Conservation (phyloP, 257 asterid genomes). For the Thymus quinquecostatus region DNA sequence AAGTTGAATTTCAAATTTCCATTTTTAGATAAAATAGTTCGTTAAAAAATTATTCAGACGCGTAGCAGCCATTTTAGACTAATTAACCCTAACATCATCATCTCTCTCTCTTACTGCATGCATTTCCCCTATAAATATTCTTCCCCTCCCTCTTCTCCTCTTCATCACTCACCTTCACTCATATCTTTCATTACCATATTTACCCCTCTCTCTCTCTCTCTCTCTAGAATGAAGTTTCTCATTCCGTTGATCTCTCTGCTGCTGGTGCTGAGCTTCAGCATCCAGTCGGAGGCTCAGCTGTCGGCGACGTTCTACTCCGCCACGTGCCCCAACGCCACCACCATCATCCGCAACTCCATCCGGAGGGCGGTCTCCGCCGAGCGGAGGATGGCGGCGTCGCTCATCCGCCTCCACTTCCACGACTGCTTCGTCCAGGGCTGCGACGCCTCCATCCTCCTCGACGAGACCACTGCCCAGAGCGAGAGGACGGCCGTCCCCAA, state of each 20-base stretch:
- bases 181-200: background rate
- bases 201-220: background rate
- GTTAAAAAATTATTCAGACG: constrained; percentile 8
- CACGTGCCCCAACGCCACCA: constrained; percentile 41
- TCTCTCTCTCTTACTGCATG: background rate
- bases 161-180: background rate
- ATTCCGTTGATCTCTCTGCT: background rate
- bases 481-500: constrained; percentile 49
- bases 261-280: constrained; percentile 3
- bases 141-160: background rate
- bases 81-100: background rate
- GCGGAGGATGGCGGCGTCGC: constrained; percentile 54
- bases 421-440: constrained; percentile 60
- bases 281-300: constrained; percentile 42
- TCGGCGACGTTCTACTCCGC: constrained; percentile 40
- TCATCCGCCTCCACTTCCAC: constrained; percentile 58
- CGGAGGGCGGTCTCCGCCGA: constrained; percentile 37
- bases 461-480: constrained; percentile 38
- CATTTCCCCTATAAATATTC: constrained; percentile 8
- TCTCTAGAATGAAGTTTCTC: constrained; percentile 19
- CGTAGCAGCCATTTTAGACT: constrained; percentile 19
- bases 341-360: constrained; percentile 39
- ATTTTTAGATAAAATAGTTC: background rate
- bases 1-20: constrained; percentile 5
- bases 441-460: constrained; percentile 50